phyloP scores from a whole-genome alignment of 1,284 basidiomycete genomes.

The Naganishia liquefaciens region DNA sequence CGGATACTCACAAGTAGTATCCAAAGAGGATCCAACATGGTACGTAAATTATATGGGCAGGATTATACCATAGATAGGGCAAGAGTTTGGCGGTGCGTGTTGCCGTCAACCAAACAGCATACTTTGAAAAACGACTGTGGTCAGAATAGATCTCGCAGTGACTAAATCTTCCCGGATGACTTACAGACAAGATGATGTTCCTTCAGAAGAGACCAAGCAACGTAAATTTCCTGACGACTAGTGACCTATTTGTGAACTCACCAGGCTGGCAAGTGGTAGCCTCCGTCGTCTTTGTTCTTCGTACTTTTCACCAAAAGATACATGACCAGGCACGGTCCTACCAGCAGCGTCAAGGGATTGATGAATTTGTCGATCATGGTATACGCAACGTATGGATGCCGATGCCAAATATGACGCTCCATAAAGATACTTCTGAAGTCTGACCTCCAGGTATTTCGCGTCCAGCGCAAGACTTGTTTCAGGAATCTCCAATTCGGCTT shows the following conservation, averaged over 20 bases:
- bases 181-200: conserved; percentile 65
- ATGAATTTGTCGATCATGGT: conserved; percentile 92
- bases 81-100: conserved; percentile 84
- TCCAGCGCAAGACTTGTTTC: conserved; percentile 89
- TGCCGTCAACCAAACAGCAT: conserved; percentile 74
- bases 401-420: conserved; percentile 81
- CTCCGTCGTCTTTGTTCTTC: conserved; percentile 66
- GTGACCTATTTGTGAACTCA: conserved; percentile 54
- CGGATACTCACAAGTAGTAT: conserved; percentile 59
- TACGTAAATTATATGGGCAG: conserved; percentile 81
- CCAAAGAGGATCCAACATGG: conserved; percentile 89
- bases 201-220: conserved; percentile 50
- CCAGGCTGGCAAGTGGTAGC: conserved; percentile 88
- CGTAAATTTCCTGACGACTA: not conserved
- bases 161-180: conserved; percentile 22
- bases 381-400: conserved; percentile 85
- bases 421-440: conserved; percentile 84
- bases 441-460: conserved; percentile 86
- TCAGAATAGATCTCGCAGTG: not conserved
- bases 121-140: conserved; percentile 54
- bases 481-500: conserved; percentile 93
- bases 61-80: conserved; percentile 81
- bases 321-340: conserved; percentile 74
- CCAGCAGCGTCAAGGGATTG: conserved; percentile 82
- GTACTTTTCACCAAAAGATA: conserved; percentile 77